Evolutionary conservation across 306 rosid genomes (phyloP).

Genomic region (Bauhinia variegata): DNA sequence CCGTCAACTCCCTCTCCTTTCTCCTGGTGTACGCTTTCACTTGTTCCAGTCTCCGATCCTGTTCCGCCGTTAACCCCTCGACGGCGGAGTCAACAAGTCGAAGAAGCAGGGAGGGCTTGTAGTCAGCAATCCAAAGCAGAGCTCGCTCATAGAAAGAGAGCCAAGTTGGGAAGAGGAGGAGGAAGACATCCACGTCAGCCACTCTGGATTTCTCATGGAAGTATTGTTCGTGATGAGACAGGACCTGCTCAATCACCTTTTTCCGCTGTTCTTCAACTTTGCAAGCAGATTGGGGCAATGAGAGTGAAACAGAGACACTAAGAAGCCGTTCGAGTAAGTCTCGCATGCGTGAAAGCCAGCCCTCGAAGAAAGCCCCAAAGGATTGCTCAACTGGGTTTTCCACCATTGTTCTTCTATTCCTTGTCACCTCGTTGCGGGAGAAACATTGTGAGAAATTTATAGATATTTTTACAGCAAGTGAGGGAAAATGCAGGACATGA

Average conservation of each 20-base stretch:
- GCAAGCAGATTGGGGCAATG: not conserved
- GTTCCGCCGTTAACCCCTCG: slow-evolving; percentile 24
- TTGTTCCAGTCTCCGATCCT: not conserved
- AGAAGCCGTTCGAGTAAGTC: too few species aligned
- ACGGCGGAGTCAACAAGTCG: slow-evolving; percentile 25
- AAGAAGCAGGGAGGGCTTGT: slow-evolving; percentile 38
- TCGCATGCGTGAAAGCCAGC: too few species aligned
- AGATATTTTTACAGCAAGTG: too few species aligned
- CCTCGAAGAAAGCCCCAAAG: too few species aligned
- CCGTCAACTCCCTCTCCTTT: slow-evolving; percentile 34
- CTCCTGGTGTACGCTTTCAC: slow-evolving; percentile 30
- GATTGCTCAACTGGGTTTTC: too few species aligned
- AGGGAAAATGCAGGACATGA: too few species aligned
- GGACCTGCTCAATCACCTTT: slow-evolving; percentile 35
- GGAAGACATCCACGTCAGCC: slow-evolving; percentile 40
- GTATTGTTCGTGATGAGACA: slow-evolving; percentile 47
- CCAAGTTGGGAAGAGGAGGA: slow-evolving; percentile 47
- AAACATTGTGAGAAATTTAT: too few species aligned
- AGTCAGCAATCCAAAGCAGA: slow-evolving; percentile 51
- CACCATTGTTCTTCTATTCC: too few species aligned
- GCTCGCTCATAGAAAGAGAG: slow-evolving; percentile 40
- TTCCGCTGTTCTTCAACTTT: not conserved
- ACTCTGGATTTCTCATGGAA: slow-evolving; percentile 24
- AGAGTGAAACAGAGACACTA: not conserved
- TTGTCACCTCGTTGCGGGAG: too few species aligned